phyloP scores from a whole-genome alignment of 306 rosid genomes.

The Acacia crassicarpa region DNA sequence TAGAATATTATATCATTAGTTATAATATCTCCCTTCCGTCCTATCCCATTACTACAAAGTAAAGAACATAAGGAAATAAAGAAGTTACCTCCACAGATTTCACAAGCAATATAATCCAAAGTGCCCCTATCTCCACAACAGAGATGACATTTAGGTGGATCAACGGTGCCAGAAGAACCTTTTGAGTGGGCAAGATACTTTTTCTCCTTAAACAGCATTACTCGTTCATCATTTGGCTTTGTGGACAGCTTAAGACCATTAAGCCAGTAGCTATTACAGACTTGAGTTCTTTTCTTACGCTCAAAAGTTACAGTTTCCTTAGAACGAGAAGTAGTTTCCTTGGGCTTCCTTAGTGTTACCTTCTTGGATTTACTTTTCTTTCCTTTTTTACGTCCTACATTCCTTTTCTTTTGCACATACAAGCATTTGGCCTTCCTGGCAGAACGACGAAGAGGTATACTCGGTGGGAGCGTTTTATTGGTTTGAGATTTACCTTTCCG shows the following conservation, averaged over 20 bases:
- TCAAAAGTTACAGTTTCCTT: slow-evolving; percentile 30
- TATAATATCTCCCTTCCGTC: slow-evolving; percentile 24
- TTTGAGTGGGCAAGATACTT: slow-evolving; percentile 42
- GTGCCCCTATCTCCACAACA: slow-evolving; percentile 61
- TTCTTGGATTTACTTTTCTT: slow-evolving; percentile 60
- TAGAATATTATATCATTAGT: slow-evolving; percentile 1
- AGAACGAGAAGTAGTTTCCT: slow-evolving; percentile 42
- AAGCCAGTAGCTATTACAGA: slow-evolving; percentile 72
- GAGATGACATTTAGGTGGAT: slow-evolving; percentile 70
- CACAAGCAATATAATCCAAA: slow-evolving; percentile 69
- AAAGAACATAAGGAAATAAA: slow-evolving; percentile 9
- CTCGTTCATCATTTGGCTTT: slow-evolving; percentile 77
- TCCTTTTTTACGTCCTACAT: slow-evolving; percentile 61
- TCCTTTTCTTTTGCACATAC: slow-evolving; percentile 55
- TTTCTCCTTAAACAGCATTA: slow-evolving; percentile 65
- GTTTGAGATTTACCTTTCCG: slow-evolving; percentile 44
- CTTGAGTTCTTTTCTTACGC: slow-evolving; percentile 55
- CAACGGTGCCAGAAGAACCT: slow-evolving; percentile 38
- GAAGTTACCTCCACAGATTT: slow-evolving; percentile 75
- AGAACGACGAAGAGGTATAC: slow-evolving; percentile 87
- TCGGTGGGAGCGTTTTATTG: slow-evolving; percentile 48
- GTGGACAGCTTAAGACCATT: slow-evolving; percentile 80
- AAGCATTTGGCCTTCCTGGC: slow-evolving; percentile 73
- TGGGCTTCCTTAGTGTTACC: slow-evolving; percentile 48
- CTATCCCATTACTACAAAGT: slow-evolving; percentile 16